Evolutionary conservation across 371 early-diverging fungal species (phyloP), one percentile per base, ranked within the genome.

Genomic region (Gilbertella persicaria): DNA sequence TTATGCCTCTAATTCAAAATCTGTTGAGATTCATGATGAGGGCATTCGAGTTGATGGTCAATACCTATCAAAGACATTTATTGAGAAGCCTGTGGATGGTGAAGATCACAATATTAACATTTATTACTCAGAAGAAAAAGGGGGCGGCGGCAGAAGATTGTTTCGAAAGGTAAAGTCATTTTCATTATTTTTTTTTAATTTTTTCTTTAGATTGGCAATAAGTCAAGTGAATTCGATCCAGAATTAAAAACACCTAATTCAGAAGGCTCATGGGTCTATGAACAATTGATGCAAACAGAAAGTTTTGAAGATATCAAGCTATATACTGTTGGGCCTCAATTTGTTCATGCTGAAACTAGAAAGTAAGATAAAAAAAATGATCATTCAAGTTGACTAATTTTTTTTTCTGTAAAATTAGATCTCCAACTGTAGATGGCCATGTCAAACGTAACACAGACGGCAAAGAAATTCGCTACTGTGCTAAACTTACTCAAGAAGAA

Each of bases 91-190:
- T 2, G 92, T 91, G 1, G 85, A 91, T 26, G 95, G 96, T 26
- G 99, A 99, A 67, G 87, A 98, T 66, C 99, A 99, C 71, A 97
- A 98, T 66, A 93, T 99, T 50, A 86, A 91, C 69, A 95, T 99
- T 42, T 98, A 98, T 76, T 98, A 94, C 71, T 78, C 86, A 16
- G 66, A 79, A 8, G 73, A 80, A n/a, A 71, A 80, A 37, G 98
- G 96, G 19, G 97, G 97, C 43, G 95, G 98, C 23, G 92, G 90
- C 25, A 83, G 99, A 50, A 82, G 88, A 40, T 83, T 99, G 50
- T 99, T 99, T 65, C 79, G 99, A 62, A 99, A 99, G 82, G 88
- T 92, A 54, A 38, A 13, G 17, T 37, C 3, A 2, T 45, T 37
- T 20, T 26, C 20, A 16, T 14, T 17, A 43, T 53, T 29, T 23